Evolutionary conservation across 352 stramenopile genomes (phyloP).

Genomic region (Globisporangium emineosum): DNA sequence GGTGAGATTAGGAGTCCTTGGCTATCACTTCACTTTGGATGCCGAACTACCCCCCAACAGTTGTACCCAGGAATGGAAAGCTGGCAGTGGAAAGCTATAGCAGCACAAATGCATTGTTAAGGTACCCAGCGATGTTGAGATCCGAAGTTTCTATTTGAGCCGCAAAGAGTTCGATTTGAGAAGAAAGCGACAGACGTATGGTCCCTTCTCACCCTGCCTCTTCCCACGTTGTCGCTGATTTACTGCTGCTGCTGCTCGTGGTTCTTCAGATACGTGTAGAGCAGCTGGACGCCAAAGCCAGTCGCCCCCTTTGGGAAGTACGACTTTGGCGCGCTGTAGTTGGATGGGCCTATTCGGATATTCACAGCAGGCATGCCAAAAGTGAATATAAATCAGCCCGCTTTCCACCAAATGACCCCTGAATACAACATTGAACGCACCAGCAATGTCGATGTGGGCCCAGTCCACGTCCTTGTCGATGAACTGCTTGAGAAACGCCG

Average conservation of each 20-base stretch:
- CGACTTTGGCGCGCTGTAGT: slow-evolving; percentile 79
- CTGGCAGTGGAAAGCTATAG: no score
- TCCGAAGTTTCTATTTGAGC: no score
- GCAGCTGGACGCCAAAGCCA: slow-evolving; percentile 85
- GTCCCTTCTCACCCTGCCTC: neutral
- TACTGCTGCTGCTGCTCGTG: slow-evolving; percentile 47
- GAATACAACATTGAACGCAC: slow-evolving; percentile 16
- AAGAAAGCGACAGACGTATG: neutral
- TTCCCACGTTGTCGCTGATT: neutral
- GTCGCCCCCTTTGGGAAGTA: slow-evolving; percentile 86
- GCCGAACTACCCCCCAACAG: no score
- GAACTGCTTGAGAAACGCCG: slow-evolving; percentile 89
- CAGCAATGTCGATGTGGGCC: slow-evolving; percentile 90
- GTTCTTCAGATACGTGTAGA: slow-evolving; percentile 84
- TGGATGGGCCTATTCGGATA: slow-evolving; percentile 42
- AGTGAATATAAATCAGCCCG: neutral
- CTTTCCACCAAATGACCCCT: neutral
- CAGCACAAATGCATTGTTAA: no score
- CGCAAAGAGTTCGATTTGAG: neutral
- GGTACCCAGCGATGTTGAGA: no score
- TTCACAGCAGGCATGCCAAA: neutral
- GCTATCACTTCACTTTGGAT: no score
- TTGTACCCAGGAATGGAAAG: no score
- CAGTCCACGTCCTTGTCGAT: slow-evolving; percentile 83
- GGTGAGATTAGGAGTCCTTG: no score